A percentile compares a stretch with the other conserved stretches of the same genome.
phyloP scores from a whole-genome alignment of 176 grass and related monocot genomes.

The Raddia guianensis region DNA sequence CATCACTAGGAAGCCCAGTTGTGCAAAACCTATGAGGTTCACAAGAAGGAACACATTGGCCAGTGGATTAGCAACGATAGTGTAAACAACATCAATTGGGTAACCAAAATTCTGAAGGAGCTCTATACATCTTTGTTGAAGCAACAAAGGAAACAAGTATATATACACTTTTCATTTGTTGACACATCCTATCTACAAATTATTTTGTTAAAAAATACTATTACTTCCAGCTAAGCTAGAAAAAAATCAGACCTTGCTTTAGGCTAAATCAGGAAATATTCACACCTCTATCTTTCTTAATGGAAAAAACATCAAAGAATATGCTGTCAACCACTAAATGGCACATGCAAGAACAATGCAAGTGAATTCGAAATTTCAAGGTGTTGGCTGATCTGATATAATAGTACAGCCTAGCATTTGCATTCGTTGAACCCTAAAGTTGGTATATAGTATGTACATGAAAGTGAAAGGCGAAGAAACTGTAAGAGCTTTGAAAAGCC shows the following conservation, averaged over 20 bases:
- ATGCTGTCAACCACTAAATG: too few species aligned
- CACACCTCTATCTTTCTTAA: neutral
- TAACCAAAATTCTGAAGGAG: neutral
- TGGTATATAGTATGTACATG: neutral
- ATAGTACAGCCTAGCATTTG: neutral
- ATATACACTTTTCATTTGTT: neutral
- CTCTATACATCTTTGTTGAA: neutral
- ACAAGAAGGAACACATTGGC: neutral
- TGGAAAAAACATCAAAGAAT: neutral
- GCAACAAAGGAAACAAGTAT: neutral
- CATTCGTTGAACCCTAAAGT: neutral
- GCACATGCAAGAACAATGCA: neutral
- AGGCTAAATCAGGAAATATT: neutral
- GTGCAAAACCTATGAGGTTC: conserved; percentile 61
- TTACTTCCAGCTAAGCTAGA: neutral
- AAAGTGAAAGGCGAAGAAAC: neutral
- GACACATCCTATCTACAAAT: neutral
- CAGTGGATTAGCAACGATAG: neutral
- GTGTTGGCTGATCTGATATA: neutral
- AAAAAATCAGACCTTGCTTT: neutral
- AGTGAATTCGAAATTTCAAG: neutral
- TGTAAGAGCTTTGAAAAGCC: neutral
- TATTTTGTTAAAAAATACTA: neutral
- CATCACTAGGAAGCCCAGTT: conserved; percentile 71
- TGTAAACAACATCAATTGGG: neutral